Conservation (phyloP, 2,329 filamentous ascomycete species). For the Aureobasidium namibiae region DNA sequence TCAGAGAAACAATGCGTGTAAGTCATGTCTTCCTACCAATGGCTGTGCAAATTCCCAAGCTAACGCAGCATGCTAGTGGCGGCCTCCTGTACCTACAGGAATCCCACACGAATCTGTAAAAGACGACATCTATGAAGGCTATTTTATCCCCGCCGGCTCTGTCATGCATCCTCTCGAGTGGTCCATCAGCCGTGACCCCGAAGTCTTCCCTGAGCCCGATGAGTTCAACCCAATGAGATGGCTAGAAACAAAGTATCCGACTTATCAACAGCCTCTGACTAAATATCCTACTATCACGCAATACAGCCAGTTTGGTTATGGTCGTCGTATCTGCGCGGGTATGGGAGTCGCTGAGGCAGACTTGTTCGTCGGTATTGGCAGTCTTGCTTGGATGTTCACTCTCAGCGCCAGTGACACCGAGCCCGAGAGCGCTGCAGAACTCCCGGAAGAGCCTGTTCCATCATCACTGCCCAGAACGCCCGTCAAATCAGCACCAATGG, state of each 20-base stretch:
- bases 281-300: constrained; percentile 19
- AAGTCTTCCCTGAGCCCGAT: constrained; percentile 18
- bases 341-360: constrained; percentile 25
- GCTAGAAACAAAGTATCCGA: constrained; percentile 18
- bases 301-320: constrained; percentile 23
- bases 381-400: constrained; percentile 39
- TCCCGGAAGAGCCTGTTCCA: background rate
- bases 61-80: constrained; percentile 41
- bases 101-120: constrained; percentile 21
- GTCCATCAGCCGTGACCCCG: constrained; percentile 19
- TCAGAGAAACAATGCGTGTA: constrained; percentile 41
- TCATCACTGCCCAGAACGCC: background rate
- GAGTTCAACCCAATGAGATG: constrained; percentile 21
- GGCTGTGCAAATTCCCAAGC: too few relatives aligned
- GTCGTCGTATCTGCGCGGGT: constrained; percentile 24
- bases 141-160: constrained; percentile 20
- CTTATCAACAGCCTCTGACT: constrained; percentile 19
- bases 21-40: too few relatives aligned
- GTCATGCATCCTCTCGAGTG: constrained; percentile 21
- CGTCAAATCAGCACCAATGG: background rate
- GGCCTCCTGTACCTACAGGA: constrained; percentile 42
- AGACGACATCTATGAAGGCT: constrained; percentile 22
- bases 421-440: background rate
- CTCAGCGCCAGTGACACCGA: constrained; percentile 23
- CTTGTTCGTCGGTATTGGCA: constrained; percentile 31